Conservation (phyloP, 805 yeast genomes). For the Nadsonia fulvescens region DNA sequence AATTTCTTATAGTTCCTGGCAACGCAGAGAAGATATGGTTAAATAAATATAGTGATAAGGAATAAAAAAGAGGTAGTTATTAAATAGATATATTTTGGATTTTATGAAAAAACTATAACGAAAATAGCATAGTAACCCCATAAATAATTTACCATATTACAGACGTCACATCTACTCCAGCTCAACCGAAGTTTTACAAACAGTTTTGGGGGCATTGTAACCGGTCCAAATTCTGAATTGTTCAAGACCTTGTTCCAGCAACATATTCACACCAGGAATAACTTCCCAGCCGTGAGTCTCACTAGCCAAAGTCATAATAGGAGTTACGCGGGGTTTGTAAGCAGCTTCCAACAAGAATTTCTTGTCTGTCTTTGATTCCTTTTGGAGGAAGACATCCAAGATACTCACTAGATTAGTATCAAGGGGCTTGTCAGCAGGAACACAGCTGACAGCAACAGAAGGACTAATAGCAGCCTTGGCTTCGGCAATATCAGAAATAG, state of each 20-base stretch:
- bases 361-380: constrained; percentile 19
- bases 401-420: constrained; percentile 31
- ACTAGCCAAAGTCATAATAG: constrained; percentile 62
- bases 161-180: too few relatives aligned
- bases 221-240: constrained; percentile 65
- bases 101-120: too few relatives aligned
- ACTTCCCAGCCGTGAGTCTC: constrained; percentile 52
- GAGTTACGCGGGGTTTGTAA: constrained; percentile 77
- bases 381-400: constrained; percentile 29
- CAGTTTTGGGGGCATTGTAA: constrained; percentile 15
- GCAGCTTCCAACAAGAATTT: constrained; percentile 69
- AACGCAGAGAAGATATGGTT: too few relatives aligned
- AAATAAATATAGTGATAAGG: too few relatives aligned
- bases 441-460: constrained; percentile 53
- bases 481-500: constrained; percentile 31
- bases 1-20: too few relatives aligned
- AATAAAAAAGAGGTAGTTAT: too few relatives aligned
- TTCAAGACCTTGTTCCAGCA: constrained; percentile 80
- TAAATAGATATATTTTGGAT: too few relatives aligned
- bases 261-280: constrained; percentile 83
- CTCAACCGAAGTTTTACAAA: constrained; percentile 11
- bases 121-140: too few relatives aligned
- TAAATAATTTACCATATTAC: too few relatives aligned
- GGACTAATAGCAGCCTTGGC: constrained; percentile 24
- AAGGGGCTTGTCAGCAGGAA: constrained; percentile 66